Conservation (phyloP, 306 rosid genomes). For the Pyrus pyrifolia region DNA sequence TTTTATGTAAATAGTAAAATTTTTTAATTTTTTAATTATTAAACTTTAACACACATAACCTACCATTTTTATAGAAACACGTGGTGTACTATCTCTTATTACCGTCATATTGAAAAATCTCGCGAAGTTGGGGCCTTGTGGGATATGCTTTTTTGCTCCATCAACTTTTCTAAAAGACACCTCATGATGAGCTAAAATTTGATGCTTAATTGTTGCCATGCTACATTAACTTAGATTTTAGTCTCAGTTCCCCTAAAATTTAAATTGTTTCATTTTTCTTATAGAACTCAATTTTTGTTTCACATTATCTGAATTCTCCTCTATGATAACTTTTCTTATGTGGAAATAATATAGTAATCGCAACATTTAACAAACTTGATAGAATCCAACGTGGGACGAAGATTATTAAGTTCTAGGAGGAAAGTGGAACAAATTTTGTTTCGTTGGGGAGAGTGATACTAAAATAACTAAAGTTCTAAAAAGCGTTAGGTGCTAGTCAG, state of each 20-base stretch:
- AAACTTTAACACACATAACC: too few relatives aligned
- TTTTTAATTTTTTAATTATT: too few relatives aligned
- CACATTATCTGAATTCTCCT: background rate
- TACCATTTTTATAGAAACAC: too few relatives aligned
- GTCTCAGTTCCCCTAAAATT: background rate
- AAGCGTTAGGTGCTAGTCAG: rapidly evolving
- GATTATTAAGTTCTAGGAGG: background rate
- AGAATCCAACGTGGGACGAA: background rate
- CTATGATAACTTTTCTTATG: too few relatives aligned
- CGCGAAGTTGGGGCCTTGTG: background rate
- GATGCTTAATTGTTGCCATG: background rate
- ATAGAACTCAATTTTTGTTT: too few relatives aligned
- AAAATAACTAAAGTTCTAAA: too few relatives aligned
- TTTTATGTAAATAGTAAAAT: too few relatives aligned
- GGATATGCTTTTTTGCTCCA: background rate
- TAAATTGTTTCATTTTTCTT: too few relatives aligned
- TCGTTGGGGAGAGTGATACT: too few relatives aligned
- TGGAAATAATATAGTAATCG: background rate
- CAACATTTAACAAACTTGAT: background rate
- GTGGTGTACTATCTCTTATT: too few relatives aligned
- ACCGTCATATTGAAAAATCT: too few relatives aligned
- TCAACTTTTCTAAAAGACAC: background rate
- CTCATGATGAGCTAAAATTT: background rate
- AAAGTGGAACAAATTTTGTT: too few relatives aligned
- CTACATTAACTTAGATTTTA: background rate